These are phyloP conservation scores for Collariella sp. DNA, from an alignment of 495 filamentous ascomycete genomes.

Conservation along the genomic window DNA sequence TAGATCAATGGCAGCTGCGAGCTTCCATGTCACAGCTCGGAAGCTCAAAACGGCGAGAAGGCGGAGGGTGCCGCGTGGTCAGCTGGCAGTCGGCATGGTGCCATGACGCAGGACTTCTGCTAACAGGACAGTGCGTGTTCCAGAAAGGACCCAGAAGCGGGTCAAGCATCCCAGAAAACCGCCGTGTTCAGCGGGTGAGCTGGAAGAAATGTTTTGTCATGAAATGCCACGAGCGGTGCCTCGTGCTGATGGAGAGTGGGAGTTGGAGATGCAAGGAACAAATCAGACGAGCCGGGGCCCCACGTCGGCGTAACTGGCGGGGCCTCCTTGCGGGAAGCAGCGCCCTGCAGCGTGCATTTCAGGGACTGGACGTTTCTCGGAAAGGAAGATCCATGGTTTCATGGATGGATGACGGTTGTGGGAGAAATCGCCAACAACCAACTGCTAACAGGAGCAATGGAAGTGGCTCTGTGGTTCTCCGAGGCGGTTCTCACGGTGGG, in stretches of 20 bases:
- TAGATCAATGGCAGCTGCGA: too few relatives aligned
- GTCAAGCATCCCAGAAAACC: not conserved
- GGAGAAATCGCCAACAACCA: too few relatives aligned
- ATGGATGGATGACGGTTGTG: too few relatives aligned
- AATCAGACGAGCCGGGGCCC: slow-evolving; percentile 27
- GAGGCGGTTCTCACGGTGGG: too few relatives aligned
- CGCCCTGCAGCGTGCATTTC: slow-evolving; percentile 4
- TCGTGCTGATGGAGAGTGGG: slow-evolving; percentile 26
- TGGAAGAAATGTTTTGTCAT: slow-evolving; percentile 31
- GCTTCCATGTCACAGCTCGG: not conserved
- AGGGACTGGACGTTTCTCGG: too few relatives aligned
- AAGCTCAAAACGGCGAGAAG: not conserved
- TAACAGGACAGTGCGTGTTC: too few relatives aligned
- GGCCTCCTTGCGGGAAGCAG: slow-evolving; percentile 15
- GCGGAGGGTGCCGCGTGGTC: not conserved
- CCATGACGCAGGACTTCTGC: too few relatives aligned
- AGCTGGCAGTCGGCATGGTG: not conserved
- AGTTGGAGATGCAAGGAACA: slow-evolving; percentile 28
- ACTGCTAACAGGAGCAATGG: too few relatives aligned
- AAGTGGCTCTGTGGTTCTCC: too few relatives aligned
- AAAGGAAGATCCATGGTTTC: too few relatives aligned
- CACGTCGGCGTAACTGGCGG: slow-evolving; percentile 20
- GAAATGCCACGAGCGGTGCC: slow-evolving; percentile 19
- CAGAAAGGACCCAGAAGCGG: not conserved
- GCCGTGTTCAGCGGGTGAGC: not conserved